Base-by-base conservation (phyloP, 169 alveolate genomes). In the Plasmodium vivax region DNA sequence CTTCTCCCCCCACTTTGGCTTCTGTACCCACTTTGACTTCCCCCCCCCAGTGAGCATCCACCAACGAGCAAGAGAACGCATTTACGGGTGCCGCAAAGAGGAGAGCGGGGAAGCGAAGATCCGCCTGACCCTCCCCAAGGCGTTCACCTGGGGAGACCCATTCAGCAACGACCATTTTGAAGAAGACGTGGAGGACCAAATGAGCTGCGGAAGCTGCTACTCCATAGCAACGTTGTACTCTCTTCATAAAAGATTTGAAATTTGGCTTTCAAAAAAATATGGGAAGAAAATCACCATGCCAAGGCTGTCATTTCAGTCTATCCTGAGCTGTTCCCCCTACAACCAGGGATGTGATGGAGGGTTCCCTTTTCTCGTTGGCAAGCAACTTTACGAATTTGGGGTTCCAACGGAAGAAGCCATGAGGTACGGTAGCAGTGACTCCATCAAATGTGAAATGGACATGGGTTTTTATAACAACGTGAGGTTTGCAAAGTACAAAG, bases 131-230 rank as follows among this genome's bases (percentile, higher is more conserved):
- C 85, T 96, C 6, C 97, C 98, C 19, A 88, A 75, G 19, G 92
- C 93, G 10, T 96, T 96, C 93, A 94, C 97, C 30, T 94, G 96
- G 96, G 98, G 98, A 2, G 98, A 97, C 82, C 95, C 98, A 7
- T 97, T 95, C 92, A 85, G 82, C 8, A 95, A 95, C 8, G 91
- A 85, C 2, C 75, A 79, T 23, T 94, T 94, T 45, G 87, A 84
- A 32, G 95, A 82, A 23, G 79, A 84, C 1, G 88, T 77, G 43
- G 96, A 84, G 32, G 93, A 96, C 77, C 99, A 98, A 92, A 98
- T 98, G 38, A 97, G 97, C 36, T 99, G 99, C 92, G 99, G 99
- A 23, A 98, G 99, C 43, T 99, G 99, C 87, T 99, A 99, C 96
- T 98, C 98, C 23, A 94, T 97, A 74, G 93, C 99, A 27, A 96